phyloP scores from a whole-genome alignment of 2,329 filamentous ascomycete species.

The Mycogone perniciosa region DNA sequence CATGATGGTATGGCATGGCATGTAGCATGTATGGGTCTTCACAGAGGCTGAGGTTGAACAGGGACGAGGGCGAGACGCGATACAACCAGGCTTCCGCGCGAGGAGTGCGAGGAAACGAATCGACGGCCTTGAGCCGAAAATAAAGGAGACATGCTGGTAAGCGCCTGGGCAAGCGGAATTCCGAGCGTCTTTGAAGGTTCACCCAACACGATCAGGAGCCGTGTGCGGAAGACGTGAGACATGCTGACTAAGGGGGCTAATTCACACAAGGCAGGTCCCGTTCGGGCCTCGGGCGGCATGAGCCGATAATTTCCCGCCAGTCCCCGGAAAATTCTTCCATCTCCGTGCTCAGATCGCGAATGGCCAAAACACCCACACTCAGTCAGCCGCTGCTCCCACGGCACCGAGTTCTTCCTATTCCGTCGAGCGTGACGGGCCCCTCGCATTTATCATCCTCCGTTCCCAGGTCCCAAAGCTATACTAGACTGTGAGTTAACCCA shows the following conservation, averaged over 20 bases:
- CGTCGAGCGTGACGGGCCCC: slow-evolving; percentile 34
- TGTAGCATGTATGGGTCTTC: not conserved
- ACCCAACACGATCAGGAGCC: no score
- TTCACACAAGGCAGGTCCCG: not conserved
- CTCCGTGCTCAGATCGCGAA: slow-evolving; percentile 25
- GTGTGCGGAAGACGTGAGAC: no score
- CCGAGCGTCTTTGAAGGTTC: no score
- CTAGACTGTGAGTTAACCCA: slow-evolving; percentile 28
- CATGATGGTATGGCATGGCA: not conserved
- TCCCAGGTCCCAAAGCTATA: slow-evolving; percentile 20
- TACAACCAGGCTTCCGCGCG: no score
- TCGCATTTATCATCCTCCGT: slow-evolving; percentile 40
- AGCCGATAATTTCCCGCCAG: slow-evolving; percentile 15
- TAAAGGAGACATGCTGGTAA: no score
- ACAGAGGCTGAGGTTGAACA: no score
- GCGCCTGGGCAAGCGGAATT: no score
- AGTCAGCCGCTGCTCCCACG: slow-evolving; percentile 19
- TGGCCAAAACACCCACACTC: slow-evolving; percentile 28
- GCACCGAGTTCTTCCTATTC: slow-evolving; percentile 43
- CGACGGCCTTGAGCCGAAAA: no score
- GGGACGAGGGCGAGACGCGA: no score
- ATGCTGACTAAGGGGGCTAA: no score
- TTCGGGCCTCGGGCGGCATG: not conserved
- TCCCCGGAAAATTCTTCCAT: slow-evolving; percentile 32
- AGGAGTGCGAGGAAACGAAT: no score